These are phyloP conservation scores for Gossypium trilobum DNA, from an alignment of 441 rosid genomes.

Conservation along the genomic window DNA sequence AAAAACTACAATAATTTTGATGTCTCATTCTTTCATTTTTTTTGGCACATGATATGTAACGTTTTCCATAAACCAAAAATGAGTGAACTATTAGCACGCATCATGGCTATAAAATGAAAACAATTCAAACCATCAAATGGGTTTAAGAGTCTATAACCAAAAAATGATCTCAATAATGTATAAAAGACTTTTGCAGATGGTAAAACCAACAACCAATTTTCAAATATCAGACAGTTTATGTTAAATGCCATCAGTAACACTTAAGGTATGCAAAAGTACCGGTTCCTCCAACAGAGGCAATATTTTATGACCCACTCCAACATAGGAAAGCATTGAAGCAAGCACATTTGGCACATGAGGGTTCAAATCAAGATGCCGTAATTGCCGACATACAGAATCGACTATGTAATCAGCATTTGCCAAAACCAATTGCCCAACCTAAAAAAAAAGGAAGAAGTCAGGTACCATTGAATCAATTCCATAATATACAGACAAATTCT, in stretches of 20 bases:
- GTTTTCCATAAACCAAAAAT: constrained; percentile 1
- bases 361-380: constrained; percentile 84
- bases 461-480: neutral
- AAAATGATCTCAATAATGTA: neutral
- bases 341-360: constrained; percentile 87
- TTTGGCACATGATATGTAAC: neutral
- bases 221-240: neutral
- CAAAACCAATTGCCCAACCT: constrained; percentile 88
- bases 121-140: neutral
- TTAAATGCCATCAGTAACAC: neutral
- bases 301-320: constrained; percentile 74
- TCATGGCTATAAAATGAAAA: neutral
- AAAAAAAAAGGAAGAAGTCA: constrained; percentile 17
- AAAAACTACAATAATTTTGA: neutral
- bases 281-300: constrained; percentile 89
- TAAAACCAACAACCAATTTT: neutral
- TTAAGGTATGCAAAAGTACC: constrained; percentile 33
- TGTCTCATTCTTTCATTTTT: neutral
- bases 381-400: constrained; percentile 82
- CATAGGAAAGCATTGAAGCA: constrained; percentile 89
- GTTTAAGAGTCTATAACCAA: neutral
- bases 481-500: neutral
- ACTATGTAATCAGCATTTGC: constrained; percentile 84
- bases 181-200: neutral
- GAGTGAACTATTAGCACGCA: neutral